Conservation (phyloP, 768 basidiomycete species). For the Leccinum olivaceopallidum region DNA sequence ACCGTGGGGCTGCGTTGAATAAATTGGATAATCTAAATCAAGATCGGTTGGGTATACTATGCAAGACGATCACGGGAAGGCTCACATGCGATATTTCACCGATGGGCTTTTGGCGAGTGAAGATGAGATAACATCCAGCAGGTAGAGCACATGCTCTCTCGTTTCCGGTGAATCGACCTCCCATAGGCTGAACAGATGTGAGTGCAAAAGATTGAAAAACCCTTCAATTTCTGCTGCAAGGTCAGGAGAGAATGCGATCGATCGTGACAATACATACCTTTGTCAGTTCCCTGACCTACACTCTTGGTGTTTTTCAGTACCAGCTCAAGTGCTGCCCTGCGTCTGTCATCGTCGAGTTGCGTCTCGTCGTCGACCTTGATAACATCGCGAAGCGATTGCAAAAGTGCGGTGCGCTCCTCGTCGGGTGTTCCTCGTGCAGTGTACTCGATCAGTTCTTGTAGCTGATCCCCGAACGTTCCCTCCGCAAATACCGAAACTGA, state of each 20-base stretch:
- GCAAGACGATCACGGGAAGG: background rate
- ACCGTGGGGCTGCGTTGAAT: conserved; percentile 73
- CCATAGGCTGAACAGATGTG: conserved; percentile 68
- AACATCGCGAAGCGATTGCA: conserved; percentile 66
- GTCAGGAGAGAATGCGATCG: conserved; percentile 6
- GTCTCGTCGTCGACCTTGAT: conserved; percentile 52
- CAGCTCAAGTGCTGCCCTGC: conserved; percentile 56
- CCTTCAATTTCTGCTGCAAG: conserved; percentile 69
- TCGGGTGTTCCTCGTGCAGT: conserved; percentile 65
- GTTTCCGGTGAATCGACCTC: conserved; percentile 54
- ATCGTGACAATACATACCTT: conserved; percentile 48
- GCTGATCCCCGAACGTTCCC: conserved; percentile 86
- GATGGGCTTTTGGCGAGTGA: conserved; percentile 52
- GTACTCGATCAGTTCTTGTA: conserved; percentile 78
- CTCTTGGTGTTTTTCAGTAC: conserved; percentile 63
- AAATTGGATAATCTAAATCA: conserved; percentile 69
- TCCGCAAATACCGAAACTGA: conserved; percentile 84
- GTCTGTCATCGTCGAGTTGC: conserved; percentile 53
- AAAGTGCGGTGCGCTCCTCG: conserved; percentile 60
- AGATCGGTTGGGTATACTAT: conserved; percentile 7
- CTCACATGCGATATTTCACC: conserved; percentile 76
- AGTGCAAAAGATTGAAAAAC: conserved; percentile 81
- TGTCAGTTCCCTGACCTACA: conserved; percentile 75
- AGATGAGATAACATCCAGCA: conserved; percentile 57
- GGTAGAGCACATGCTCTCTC: conserved; percentile 46